Base-by-base conservation (phyloP, 768 basidiomycete genomes). In the Amanita polypyramis region DNA sequence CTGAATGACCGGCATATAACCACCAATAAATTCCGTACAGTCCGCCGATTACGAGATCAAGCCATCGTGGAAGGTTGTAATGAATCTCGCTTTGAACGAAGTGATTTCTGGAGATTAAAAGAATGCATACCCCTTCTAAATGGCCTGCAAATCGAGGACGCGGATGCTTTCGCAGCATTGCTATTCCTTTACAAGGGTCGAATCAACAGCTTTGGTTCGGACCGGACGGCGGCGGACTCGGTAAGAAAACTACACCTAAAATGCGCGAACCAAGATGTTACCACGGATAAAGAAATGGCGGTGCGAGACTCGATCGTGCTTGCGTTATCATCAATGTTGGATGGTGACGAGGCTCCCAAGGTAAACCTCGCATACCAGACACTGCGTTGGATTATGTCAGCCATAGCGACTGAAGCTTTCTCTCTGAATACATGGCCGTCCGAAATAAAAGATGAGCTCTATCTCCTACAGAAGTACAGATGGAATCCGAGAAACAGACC, bases 91-190 rank as follows among this genome's bases (percentile, higher is more conserved):
- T 87, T 86, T 47, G 66, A 76, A 0, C 65, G 66, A 45, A 67
- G 67, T 7, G 80, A 84, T 53, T 92, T 94, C 60, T 96, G 92
- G 92, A 75, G 79, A 33, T 65, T 95, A 58, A 91, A 90, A 58
- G 78, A 80, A 19, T 82, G 75, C 56, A 82, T 93, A 36, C 87
- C 87, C 4, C 46, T 70, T 1, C 52, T 56, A 4, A 63, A 68
- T 1, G 64, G 72, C 23, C 64, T 90, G n/a, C 75, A 77, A 41
- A 73, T 74, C 32, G 79, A 78, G 29, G 87, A 91, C 57, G 68
- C 84, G 14, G 69, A 80, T 43, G 85, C 85, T 1, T 93, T 92
- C 55, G 75, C 81, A 12, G 70, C 73, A 7, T 66, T 92, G 10
- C 66, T 93, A 9, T 65, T 75, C 30, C 60, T 70, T 6, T 70